These are phyloP conservation scores for Fibroporia radiculosa DNA, from an alignment of 768 basidiomycete genomes.

Conservation along the genomic window DNA sequence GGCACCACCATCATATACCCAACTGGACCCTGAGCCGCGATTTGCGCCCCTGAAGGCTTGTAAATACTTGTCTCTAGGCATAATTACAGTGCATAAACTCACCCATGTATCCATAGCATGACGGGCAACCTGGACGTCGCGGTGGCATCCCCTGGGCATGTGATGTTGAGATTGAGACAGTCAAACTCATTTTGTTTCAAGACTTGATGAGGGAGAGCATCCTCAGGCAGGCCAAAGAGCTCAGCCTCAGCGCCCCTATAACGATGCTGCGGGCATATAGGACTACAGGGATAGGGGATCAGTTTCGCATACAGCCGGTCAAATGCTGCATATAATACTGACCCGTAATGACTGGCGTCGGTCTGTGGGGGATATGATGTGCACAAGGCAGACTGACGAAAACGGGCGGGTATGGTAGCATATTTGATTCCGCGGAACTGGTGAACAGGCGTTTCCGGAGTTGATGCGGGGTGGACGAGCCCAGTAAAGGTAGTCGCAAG, in stretches of 20 bases:
- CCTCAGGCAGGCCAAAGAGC: conserved; percentile 49
- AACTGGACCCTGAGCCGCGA: conserved; percentile 65
- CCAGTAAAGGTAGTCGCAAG: conserved; percentile 65
- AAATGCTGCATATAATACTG: conserved; percentile 16
- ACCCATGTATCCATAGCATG: conserved; percentile 89
- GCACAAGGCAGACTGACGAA: conserved; percentile 62
- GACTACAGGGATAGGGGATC: conserved; percentile 31
- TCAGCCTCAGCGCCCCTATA: conserved; percentile 47
- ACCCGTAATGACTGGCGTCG: conserved; percentile 66
- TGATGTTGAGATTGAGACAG: conserved; percentile 75
- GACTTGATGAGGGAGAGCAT: conserved; percentile 44
- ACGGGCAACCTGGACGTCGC: conserved; percentile 55
- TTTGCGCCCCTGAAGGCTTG: conserved; percentile 50
- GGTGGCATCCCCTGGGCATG: conserved; percentile 54
- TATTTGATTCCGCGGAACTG: conserved; percentile 79
- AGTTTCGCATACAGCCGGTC: not conserved
- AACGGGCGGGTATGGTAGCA: conserved; percentile 63
- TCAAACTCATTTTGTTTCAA: conserved; percentile 69
- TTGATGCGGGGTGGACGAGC: conserved; percentile 52
- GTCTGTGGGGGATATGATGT: conserved; percentile 49
- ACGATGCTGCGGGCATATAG: conserved; percentile 65
- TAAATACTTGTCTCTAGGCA: not conserved
- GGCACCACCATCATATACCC: conserved; percentile 70
- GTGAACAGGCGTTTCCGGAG: conserved; percentile 46
- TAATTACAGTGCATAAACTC: conserved; percentile 16